phyloP scores from a whole-genome alignment of 257 asterid genomes.

The Gynochthodes officinalis region DNA sequence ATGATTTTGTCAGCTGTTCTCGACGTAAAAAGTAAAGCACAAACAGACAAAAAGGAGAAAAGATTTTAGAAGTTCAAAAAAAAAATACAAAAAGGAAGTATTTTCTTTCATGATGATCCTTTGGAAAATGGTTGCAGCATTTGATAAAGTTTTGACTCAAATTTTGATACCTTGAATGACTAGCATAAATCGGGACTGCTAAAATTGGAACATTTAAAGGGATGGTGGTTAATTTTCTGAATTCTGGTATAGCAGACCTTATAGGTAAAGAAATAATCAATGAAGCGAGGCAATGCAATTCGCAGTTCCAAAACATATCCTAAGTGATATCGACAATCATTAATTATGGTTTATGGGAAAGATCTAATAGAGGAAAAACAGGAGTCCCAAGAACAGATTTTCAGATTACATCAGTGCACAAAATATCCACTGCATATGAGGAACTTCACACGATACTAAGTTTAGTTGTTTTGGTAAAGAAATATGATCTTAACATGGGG shows the following conservation, averaged over 20 bases:
- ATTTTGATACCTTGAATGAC: background rate
- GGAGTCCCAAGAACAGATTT: background rate
- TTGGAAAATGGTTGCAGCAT: background rate
- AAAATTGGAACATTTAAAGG: slow-evolving; percentile 28
- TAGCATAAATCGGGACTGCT: too few relatives aligned
- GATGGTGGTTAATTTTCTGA: background rate
- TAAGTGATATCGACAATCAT: background rate
- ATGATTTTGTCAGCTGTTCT: slow-evolving; percentile 31
- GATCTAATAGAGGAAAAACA: background rate
- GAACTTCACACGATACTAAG: too few relatives aligned
- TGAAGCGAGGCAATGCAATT: slow-evolving; percentile 24
- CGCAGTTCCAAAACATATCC: background rate
- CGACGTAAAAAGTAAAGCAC: background rate
- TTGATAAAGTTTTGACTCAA: background rate
- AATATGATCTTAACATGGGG: background rate
- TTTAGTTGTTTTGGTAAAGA: slow-evolving; percentile 2
- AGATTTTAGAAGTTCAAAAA: background rate
- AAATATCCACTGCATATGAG: background rate
- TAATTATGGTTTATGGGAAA: background rate
- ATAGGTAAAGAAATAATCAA: slow-evolving; percentile 39
- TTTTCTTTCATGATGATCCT: background rate
- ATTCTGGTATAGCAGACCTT: slow-evolving; percentile 13
- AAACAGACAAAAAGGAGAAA: slow-evolving; percentile 1
- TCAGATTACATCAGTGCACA: background rate
- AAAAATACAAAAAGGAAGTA: background rate